These are phyloP conservation scores for Coprinopsis sp. DNA, from an alignment of 768 basidiomycete species.

Conservation along the genomic window DNA sequence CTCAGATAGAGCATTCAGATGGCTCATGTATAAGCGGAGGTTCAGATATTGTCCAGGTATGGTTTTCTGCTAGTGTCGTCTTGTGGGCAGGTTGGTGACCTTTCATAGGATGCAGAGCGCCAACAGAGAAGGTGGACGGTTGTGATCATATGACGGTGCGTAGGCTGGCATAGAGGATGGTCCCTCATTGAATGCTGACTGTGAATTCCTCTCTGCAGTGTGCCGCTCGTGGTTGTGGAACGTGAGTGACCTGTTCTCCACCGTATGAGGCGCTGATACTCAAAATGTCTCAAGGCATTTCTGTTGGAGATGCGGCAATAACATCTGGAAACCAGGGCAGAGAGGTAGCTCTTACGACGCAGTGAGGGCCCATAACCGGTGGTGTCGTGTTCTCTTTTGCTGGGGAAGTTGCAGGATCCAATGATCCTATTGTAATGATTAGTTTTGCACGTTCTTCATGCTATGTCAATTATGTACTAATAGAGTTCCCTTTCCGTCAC, in stretches of 20 bases:
- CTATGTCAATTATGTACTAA: too few species aligned
- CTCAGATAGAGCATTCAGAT: slow-evolving; percentile 1
- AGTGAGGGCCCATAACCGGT: slow-evolving; percentile 5
- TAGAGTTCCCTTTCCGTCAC: too few species aligned
- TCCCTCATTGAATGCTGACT: neutral
- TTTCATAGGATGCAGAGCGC: slow-evolving; percentile 3
- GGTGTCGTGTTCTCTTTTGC: slow-evolving; percentile 7
- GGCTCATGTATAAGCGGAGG: slow-evolving; percentile 3
- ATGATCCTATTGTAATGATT: neutral
- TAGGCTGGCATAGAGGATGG: neutral
- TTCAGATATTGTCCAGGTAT: slow-evolving; percentile 9
- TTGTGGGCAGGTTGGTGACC: neutral
- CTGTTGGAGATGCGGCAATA: slow-evolving; percentile 7
- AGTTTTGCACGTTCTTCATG: too few species aligned
- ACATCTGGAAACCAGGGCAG: slow-evolving; percentile 7
- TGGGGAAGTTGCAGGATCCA: slow-evolving; percentile 1
- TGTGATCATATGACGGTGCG: slow-evolving; percentile 11
- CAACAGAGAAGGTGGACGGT: slow-evolving; percentile 6
- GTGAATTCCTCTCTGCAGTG: slow-evolving; percentile 1
- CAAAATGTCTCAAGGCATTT: slow-evolving; percentile 4
- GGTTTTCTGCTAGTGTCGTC: neutral
- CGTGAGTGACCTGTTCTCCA: slow-evolving; percentile 1
- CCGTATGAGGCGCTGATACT: neutral
- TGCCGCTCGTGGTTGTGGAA: slow-evolving; percentile 4
- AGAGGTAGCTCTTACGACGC: slow-evolving; percentile 4